A percentile compares a stretch with the other conserved stretches of the same genome.
phyloP scores from a whole-genome alignment of 2,329 filamentous ascomycete genomes.

The Fusarium hainanense region DNA sequence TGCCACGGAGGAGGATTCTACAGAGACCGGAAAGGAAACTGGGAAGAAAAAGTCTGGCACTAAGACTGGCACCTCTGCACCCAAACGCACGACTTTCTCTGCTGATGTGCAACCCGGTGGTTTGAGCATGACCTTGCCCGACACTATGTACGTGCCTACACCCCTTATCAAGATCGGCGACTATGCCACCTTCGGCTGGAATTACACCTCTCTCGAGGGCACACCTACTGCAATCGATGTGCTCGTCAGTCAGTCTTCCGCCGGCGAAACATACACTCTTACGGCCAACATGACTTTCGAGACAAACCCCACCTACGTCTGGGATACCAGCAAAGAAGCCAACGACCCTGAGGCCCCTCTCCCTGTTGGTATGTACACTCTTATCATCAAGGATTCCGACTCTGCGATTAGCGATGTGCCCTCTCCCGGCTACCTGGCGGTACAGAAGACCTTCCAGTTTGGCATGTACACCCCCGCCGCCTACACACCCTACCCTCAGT shows the following conservation, averaged over 20 bases:
- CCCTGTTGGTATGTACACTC: slow-evolving; percentile 66
- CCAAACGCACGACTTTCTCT: slow-evolving; percentile 57
- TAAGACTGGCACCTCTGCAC: slow-evolving; percentile 41
- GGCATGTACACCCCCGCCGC: slow-evolving; percentile 66
- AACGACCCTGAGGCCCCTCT: slow-evolving; percentile 60
- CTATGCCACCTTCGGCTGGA: slow-evolving; percentile 70
- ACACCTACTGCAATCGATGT: slow-evolving; percentile 71
- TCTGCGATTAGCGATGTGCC: slow-evolving; percentile 61
- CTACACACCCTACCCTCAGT: slow-evolving; percentile 64
- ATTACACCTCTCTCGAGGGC: slow-evolving; percentile 70
- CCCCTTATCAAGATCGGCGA: slow-evolving; percentile 71
- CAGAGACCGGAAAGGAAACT: slow-evolving; percentile 32
- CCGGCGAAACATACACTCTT: slow-evolving; percentile 67
- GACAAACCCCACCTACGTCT: slow-evolving; percentile 63
- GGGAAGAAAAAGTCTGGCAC: slow-evolving; percentile 41
- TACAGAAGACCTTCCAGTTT: slow-evolving; percentile 63
- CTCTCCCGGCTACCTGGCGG: slow-evolving; percentile 66
- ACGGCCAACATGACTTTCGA: slow-evolving; percentile 71
- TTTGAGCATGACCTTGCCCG: slow-evolving; percentile 65
- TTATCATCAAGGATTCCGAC: slow-evolving; percentile 71
- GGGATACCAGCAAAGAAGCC: slow-evolving; percentile 67
- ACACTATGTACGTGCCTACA: slow-evolving; percentile 55
- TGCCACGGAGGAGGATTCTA: slow-evolving; percentile 17
- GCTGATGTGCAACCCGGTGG: slow-evolving; percentile 60
- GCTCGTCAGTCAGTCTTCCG: slow-evolving; percentile 65